Conservation (phyloP, 2,329 filamentous ascomycete species). For the Epichloe scottii region DNA sequence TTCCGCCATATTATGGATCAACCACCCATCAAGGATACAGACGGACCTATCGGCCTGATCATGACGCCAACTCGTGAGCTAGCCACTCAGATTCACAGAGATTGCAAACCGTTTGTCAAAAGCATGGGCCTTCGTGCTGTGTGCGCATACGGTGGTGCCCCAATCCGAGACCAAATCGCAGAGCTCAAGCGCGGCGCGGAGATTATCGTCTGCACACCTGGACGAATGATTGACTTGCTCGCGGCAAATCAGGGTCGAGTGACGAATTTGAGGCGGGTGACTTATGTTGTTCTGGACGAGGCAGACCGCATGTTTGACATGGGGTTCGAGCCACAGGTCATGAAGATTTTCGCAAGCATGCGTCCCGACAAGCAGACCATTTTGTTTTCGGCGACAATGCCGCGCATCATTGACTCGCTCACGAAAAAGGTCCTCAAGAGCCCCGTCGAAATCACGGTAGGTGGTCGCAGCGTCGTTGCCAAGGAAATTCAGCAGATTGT, state of each 20-base stretch:
- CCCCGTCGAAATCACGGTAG: constrained; percentile 85
- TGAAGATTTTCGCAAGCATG: constrained; percentile 88
- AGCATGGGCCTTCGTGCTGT: constrained; percentile 74
- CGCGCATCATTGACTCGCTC: constrained; percentile 78
- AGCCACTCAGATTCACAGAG: constrained; percentile 83
- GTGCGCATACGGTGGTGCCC: constrained; percentile 87
- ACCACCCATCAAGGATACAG: constrained; percentile 62
- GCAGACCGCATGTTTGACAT: constrained; percentile 99
- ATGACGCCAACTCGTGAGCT: constrained; percentile 93
- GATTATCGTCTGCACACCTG: constrained; percentile 89
- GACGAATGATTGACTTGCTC: constrained; percentile 88
- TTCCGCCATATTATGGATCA: constrained; percentile 97
- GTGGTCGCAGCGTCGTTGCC: constrained; percentile 74
- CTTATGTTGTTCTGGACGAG: constrained; percentile 91
- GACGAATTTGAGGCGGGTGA: constrained; percentile 78
- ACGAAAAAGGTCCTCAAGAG: constrained; percentile 79
- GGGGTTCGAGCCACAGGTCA: constrained; percentile 97
- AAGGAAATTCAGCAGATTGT: constrained; percentile 91
- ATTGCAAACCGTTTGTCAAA: constrained; percentile 90
- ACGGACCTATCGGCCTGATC: constrained; percentile 79
- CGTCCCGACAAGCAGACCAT: constrained; percentile 89
- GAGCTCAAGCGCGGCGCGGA: constrained; percentile 91
- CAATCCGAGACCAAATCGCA: constrained; percentile 95
- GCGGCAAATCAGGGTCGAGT: constrained; percentile 90
- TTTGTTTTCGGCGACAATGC: constrained; percentile 93